Evolutionary conservation across 371 early-diverging fungal species (phyloP), one percentile per base, ranked within the genome.

Genomic region (Zancudomyces culisetae): DNA sequence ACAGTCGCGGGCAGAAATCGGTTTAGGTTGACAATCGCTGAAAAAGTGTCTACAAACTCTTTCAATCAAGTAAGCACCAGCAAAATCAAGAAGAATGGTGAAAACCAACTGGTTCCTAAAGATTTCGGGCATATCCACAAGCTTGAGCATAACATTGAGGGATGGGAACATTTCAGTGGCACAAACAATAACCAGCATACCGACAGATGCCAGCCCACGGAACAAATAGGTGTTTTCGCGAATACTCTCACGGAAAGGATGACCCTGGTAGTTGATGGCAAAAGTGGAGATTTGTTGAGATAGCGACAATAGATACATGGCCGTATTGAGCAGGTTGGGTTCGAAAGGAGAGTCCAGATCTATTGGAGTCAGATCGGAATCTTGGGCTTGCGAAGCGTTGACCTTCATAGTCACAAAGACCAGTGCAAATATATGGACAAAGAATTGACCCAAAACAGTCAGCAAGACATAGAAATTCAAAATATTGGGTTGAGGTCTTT

Each of bases 201-300:
- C 80, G n/a, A 96, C 90, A 21, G 74, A 72, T 30, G 84, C 49
- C 42, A 99, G 61, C 30, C 90, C 87, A 62, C 87, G 86, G 69
- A 83, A 88, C 57, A 99, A 71, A 15, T 90, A 75, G 63, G 81
- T 87, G 74, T 99, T 99, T 57, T 98, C 92, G 54, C 77, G 71
- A 27, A 99, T 70, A 53, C 83, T 77, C 75, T 99, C 99, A 61
- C 99, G 82, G 83, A 98, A 99, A 21, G 99, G 99, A 62, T 69
- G 55, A 56, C 70, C 81, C 74, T 90, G 90, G 71, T 99, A 99
- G 71, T 99, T 99, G 66, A 98, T 89, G 18, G 93, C 91, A 75
- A 99, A 98, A 0, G 99, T 99, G 15, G 96, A 94, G 12, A 99
- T 88, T 62, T 98, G 98, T 92, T 98, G 96, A 41, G 88, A 85